Base-by-base conservation (phyloP, 306 rosid species). In the Medicago arabica region DNA sequence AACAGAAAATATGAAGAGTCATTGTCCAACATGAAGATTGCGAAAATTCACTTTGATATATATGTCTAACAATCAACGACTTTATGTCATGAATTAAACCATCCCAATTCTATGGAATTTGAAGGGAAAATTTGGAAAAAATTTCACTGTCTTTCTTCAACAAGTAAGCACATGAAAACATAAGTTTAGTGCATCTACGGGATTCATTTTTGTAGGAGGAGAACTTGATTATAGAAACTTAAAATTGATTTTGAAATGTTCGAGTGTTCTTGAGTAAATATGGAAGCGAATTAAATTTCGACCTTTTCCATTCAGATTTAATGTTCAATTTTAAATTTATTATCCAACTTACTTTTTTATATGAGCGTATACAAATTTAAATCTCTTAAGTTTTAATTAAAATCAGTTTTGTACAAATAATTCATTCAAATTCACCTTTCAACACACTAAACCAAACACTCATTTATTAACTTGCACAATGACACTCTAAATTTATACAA, bases 91-190 rank as follows among this genome's bases (percentile, higher is more conserved):
- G 71, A 64, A 54, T 69, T 65, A 53, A 13, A 58, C 34, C 66
- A 71, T 72, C 65, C 67, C 43, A 76, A 80, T 60, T 80, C 31
- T 43, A 60, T 60, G 69, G 64, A 84, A 53, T 58, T 66, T 46
- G 25, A 59, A 55, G 64, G 19, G 23, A 66, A 25, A 75, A 16
- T 1, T 18, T 18, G 9, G 51, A 46, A 38, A 46, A n/a, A 4
- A 49, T 18, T 36, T 14, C 18, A 44, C 34, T 71, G 55, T 83
- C 67, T 71, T 67, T 31, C 75, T 71, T 65, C 61, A 66, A 67
- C 59, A 31, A 41, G 49, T 66, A 34, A 21, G 63, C 49, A 64
- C 46, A 36, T 57, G 34, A 63, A 63, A 63, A 36, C 41, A 25
- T 61, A 31, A 59, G 9, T 60, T 60, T 60, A 62, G n/a, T 57